Evolutionary conservation across 352 stramenopile species (phyloP), one percentile per base, ranked within the genome.

Genomic region (Phytopythium chamaehyphon): DNA sequence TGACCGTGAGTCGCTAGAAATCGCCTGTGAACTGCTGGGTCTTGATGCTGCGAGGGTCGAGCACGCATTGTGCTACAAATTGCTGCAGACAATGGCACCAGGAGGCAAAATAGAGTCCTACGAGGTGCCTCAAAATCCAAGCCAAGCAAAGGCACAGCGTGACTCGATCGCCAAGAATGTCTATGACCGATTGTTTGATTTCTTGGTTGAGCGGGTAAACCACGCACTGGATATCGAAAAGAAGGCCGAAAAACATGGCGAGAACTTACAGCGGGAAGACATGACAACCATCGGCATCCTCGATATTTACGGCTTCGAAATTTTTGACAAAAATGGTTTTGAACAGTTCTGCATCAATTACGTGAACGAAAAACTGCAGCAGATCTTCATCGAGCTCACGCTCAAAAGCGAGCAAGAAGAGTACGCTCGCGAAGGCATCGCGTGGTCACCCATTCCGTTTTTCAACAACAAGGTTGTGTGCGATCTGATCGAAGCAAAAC

Each of bases 291-390:
- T 98, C 61, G 90, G 92, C 44, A 95, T 98, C 28, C 70, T 98
- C 35, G 96, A 98, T 61, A 98, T 98, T 54, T 98, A 98, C 62
- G 94, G 96, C 1, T 98, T 98, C 75, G 96, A 98, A 63, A 88
- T 89, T 19, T 98, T 98, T 53, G 74, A 96, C 46, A 86, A 86
- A 36, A 98, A 98, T 61, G 88, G 79, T 15, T 97, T 97, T 61
- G 90, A 97, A 62, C 94, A 98, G 62, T 94, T 97, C 40, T 97
- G 90, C 55, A 97, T 97, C 80, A 97, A 97, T 66, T 97, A 95
- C 47, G 89, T 93, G 46, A 98, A 98, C 66, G 91, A 98, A 55
- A 97, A 96, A 64, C 75, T 98, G 37, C 91, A 98, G 68, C 83
- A 92, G 45, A 84, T 95, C 57, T 96, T 96, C 62, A 98, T 97